Percentiles rank a stretch among this genome's conserved stretches.
phyloP scores from a whole-genome alignment of 2,329 filamentous ascomycete species.

The Stemphylium beticola region DNA sequence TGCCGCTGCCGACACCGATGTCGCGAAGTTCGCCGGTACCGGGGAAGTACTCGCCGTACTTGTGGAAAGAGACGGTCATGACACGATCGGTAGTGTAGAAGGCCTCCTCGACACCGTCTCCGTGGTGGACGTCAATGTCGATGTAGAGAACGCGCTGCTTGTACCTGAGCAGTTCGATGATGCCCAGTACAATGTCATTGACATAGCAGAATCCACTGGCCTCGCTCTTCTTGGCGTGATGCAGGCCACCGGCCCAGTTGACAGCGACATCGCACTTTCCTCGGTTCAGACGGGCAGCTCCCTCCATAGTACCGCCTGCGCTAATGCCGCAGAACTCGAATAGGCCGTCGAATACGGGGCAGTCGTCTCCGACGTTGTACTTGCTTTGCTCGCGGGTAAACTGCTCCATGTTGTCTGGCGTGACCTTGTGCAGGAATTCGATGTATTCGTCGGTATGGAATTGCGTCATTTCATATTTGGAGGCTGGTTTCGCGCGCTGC shows the following conservation, averaged over 20 bases:
- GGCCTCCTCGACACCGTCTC: conserved; percentile 76
- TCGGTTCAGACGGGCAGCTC: conserved; percentile 70
- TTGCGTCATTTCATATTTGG: conserved; percentile 74
- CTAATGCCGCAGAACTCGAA: conserved; percentile 76
- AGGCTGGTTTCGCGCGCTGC: conserved; percentile 57
- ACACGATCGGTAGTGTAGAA: conserved; percentile 75
- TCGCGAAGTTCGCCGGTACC: conserved; percentile 73
- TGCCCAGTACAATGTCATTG: conserved; percentile 93
- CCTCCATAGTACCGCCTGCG: conserved; percentile 73
- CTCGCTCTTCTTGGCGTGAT: conserved; percentile 94
- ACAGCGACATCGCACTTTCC: conserved; percentile 71
- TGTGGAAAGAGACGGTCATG: conserved; percentile 76
- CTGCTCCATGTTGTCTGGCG: conserved; percentile 96
- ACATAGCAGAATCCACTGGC: conserved; percentile 98
- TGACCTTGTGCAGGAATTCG: conserved; percentile 81
- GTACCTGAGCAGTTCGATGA: conserved; percentile 83
- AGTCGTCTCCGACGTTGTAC: conserved; percentile 69
- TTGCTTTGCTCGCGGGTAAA: conserved; percentile 89
- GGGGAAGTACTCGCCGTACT: conserved; percentile 75
- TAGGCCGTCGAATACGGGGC: conserved; percentile 71
- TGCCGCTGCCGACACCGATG: conserved; percentile 70
- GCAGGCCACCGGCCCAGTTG: conserved; percentile 83
- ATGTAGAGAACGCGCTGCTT: conserved; percentile 91
- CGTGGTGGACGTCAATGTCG: conserved; percentile 92
- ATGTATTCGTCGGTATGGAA: conserved; percentile 77